Conservation (phyloP, 2,329 filamentous ascomycete genomes). For the Ophiostoma tasmaniense region DNA sequence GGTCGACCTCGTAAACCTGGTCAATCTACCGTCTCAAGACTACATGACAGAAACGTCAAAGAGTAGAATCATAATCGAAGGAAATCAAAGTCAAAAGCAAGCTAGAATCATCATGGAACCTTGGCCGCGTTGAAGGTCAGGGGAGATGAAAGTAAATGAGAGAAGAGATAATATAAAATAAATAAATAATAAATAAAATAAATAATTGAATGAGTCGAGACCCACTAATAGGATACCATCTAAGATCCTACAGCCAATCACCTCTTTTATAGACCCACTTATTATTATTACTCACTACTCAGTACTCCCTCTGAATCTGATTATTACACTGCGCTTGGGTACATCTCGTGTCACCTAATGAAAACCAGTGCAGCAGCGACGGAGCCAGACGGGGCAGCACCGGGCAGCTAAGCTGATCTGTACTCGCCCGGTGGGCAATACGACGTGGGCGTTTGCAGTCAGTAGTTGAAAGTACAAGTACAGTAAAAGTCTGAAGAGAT, state of each 20-base stretch:
- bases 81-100: no score
- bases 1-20: no score
- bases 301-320: neutral
- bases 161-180: neutral
- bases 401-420: conserved; percentile 1
- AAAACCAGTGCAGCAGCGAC: neutral
- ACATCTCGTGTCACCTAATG: neutral
- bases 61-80: no score
- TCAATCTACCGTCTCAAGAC: no score
- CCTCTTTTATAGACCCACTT: no score
- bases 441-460: neutral
- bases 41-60: no score
- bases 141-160: neutral
- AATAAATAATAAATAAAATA: neutral
- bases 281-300: no score
- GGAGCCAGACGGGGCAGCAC: conserved; percentile 1
- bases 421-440: neutral
- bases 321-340: neutral
- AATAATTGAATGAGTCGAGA: no score
- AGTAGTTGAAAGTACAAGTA: neutral
- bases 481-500: no score
- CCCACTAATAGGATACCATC: neutral
- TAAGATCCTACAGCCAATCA: neutral
- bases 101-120: no score
- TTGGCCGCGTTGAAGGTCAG: no score